Evolutionary conservation across 139 green algal genomes (phyloP).

Genomic region (Chlorella sp.): DNA sequence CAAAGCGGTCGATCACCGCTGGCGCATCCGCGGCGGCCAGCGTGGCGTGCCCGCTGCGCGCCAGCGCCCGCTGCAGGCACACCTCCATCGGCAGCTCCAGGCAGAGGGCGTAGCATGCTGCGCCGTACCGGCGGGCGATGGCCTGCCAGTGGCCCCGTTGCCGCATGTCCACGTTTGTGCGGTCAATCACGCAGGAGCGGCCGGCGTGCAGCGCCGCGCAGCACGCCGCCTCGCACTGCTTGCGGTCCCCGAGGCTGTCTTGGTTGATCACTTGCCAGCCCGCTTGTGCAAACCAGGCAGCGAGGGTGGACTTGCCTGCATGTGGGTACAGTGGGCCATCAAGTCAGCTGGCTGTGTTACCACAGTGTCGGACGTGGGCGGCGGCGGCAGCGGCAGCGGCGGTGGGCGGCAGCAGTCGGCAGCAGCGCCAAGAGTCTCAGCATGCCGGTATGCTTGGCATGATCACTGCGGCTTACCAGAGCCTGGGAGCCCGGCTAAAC

Average conservation of each 20-base stretch:
- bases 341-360: too few relatives aligned
- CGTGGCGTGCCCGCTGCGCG: slow-evolving; percentile 9
- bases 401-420: neutral
- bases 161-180: neutral
- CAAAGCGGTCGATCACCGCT: slow-evolving; percentile 6
- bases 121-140: neutral
- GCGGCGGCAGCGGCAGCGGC: neutral
- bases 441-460: neutral
- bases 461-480: neutral
- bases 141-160: slow-evolving; percentile 6
- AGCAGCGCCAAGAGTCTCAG: neutral
- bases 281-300: neutral
- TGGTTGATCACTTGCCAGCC: slow-evolving; percentile 25
- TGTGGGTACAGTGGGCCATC: neutral
- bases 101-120: neutral
- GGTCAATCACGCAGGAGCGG: slow-evolving; percentile 12
- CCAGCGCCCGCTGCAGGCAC: neutral
- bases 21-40: neutral
- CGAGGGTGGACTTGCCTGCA: slow-evolving; percentile 32
- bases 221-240: slow-evolving; percentile 14
- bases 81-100: neutral
- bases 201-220: neutral
- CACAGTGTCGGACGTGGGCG: neutral
- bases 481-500: slow-evolving; percentile 7
- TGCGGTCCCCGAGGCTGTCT: slow-evolving; percentile 23